phyloP scores from a whole-genome alignment of 371 early-diverging fungal genomes.

The Syncephalis fuscata region DNA sequence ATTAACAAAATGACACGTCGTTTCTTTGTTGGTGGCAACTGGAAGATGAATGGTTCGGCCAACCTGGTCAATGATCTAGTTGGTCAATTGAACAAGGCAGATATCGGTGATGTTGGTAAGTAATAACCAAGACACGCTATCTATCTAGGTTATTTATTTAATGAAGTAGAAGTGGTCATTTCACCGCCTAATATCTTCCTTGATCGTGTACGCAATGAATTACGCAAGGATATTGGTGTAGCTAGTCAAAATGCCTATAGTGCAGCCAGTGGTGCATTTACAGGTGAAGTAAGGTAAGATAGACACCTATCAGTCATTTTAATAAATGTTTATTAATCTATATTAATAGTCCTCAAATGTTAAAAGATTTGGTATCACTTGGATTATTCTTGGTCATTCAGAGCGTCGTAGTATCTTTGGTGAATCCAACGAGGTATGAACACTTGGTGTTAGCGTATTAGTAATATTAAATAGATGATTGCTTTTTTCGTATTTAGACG shows the following conservation, averaged over 20 bases:
- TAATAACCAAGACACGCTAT: too few relatives aligned
- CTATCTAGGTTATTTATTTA: too few relatives aligned
- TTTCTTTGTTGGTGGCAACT: slow-evolving; percentile 39
- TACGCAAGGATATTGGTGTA: slow-evolving; percentile 75
- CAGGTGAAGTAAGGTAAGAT: slow-evolving; percentile 89
- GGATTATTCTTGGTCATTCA: slow-evolving; percentile 98
- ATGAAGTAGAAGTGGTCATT: slow-evolving; percentile 95
- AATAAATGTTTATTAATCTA: slow-evolving; percentile 3
- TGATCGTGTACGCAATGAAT: slow-evolving; percentile 50
- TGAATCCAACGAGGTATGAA: slow-evolving; percentile 67
- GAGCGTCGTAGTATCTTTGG: slow-evolving; percentile 91
- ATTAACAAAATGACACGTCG: slow-evolving; percentile 6
- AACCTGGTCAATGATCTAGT: slow-evolving; percentile 54
- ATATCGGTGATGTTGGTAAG: slow-evolving; percentile 19
- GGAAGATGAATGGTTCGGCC: slow-evolving; percentile 93
- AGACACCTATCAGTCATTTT: slow-evolving; percentile 1
- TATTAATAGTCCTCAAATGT: slow-evolving; percentile 69
- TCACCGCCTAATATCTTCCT: slow-evolving; percentile 94
- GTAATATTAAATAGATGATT: too few relatives aligned
- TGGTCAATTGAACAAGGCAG: slow-evolving; percentile 50
- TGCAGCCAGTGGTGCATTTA: slow-evolving; percentile 88
- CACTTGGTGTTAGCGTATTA: too few relatives aligned
- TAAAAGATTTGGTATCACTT: slow-evolving; percentile 91
- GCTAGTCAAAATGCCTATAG: slow-evolving; percentile 93
- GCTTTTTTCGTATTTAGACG: slow-evolving; percentile 16